phyloP scores from a whole-genome alignment of 495 filamentous ascomycete species.

The Xylaria intraflava region DNA sequence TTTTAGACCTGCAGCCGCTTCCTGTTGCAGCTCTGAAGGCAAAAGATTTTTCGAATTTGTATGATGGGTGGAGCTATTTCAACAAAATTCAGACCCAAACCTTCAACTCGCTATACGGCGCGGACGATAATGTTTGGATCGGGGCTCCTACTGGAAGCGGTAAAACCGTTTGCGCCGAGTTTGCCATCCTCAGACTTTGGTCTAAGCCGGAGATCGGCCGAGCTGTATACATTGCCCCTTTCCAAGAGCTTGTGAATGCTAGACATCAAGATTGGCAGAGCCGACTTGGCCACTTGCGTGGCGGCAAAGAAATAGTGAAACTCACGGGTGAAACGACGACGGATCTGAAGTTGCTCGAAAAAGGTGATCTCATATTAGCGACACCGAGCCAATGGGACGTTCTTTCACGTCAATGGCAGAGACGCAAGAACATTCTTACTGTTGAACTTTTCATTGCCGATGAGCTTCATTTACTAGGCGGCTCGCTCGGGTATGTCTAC shows the following conservation, averaged over 20 bases:
- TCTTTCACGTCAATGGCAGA: constrained; percentile 90
- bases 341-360: constrained; percentile 83
- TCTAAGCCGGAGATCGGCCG: constrained; percentile 62
- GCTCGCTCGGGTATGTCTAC: constrained; percentile 81
- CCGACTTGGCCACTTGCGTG: constrained; percentile 62
- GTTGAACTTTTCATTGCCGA: constrained; percentile 93
- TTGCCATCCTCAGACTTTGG: constrained; percentile 89
- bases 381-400: constrained; percentile 95
- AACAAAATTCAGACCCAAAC: constrained; percentile 98
- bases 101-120: constrained; percentile 83
- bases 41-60: constrained; percentile 73
- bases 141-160: constrained; percentile 87
- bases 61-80: constrained; percentile 80
- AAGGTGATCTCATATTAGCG: constrained; percentile 84
- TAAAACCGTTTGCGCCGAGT: constrained; percentile 94
- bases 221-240: constrained; percentile 91
- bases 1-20: constrained; percentile 85
- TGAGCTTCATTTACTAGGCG: constrained; percentile 94
- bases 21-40: constrained; percentile 82
- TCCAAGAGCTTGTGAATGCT: constrained; percentile 86
- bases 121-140: constrained; percentile 89
- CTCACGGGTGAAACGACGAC: constrained; percentile 88
- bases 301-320: constrained; percentile 90
- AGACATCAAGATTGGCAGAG: constrained; percentile 76
- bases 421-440: constrained; percentile 87